phyloP scores from a whole-genome alignment of 2,329 filamentous ascomycete species.

The Cadophora sp. region DNA sequence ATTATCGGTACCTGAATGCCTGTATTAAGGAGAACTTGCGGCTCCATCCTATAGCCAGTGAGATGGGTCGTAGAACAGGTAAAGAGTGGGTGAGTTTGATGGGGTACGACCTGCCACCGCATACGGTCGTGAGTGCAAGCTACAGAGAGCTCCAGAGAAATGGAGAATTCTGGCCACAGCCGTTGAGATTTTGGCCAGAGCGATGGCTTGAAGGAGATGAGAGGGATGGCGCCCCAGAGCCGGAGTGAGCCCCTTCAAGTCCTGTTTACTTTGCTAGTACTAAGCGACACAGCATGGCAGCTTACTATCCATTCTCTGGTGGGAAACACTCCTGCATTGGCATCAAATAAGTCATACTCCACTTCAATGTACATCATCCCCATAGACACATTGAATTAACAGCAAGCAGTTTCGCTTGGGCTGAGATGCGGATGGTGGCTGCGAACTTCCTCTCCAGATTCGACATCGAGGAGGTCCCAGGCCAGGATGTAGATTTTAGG shows the following conservation, averaged over 20 bases:
- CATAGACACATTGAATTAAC: not conserved
- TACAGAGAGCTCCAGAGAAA: constrained; percentile 16
- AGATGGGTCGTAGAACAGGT: constrained; percentile 21
- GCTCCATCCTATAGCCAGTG: constrained; percentile 20
- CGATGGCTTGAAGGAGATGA: constrained; percentile 15
- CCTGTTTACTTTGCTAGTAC: not conserved
- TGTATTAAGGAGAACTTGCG: constrained; percentile 21
- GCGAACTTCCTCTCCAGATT: constrained; percentile 37
- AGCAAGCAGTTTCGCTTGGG: constrained; percentile 33
- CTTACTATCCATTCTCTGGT: constrained; percentile 29
- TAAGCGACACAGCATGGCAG: constrained; percentile 10
- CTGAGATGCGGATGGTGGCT: constrained; percentile 39
- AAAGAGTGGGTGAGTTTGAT: constrained; percentile 21
- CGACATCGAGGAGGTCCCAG: constrained; percentile 35
- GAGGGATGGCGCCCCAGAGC: constrained; percentile 5
- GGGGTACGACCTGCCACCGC: constrained; percentile 21
- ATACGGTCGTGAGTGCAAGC: constrained; percentile 20
- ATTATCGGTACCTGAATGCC: constrained; percentile 19
- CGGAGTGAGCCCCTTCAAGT: constrained; percentile 4
- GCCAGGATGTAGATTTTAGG: constrained; percentile 36
- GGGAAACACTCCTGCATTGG: constrained; percentile 40
- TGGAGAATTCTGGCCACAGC: constrained; percentile 17
- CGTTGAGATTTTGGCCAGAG: constrained; percentile 23
- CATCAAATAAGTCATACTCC: constrained; percentile 28
- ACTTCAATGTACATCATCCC: not conserved